Base-by-base conservation (phyloP, 176 grass and related monocot species). In the Oryza brachyantha region DNA sequence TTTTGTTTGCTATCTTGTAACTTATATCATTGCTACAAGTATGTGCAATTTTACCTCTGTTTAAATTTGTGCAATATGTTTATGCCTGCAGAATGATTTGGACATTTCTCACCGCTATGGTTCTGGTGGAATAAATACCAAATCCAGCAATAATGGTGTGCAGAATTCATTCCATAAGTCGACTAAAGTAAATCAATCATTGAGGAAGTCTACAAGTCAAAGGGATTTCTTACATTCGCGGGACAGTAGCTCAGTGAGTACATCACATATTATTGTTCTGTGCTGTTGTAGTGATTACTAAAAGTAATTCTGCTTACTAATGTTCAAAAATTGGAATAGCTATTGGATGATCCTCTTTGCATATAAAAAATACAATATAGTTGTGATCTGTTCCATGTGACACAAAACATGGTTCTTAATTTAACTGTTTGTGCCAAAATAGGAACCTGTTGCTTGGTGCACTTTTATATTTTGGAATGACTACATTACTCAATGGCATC, bases 201-300 rank as follows among this genome's bases (percentile, higher is more conserved):
- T 91, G 74, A 86, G 64, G 79, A 93, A 81, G 58, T 84, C 86
- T 74, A 87, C 72, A 83, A 99, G 92, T 58, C 87, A 95, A 80
- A 95, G 86, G 27, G 81, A 99, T 84, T 89, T 91, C 48, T 66
- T 91, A 21, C 78, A 86, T 60, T 95, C 86, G 61, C 88, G 76
- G 52, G 92, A 93, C 27, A 99, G 86, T 57, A 74, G 80, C 75
- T 95, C 96, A 5, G 96, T 99, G 84, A 89, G 81, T 80, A 85
- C 70, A 39, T 41, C 67, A 8, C 36, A 74, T 60, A 10, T 22
- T 52, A 69, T 24, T 71, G 75, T 57, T 55, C 10, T 11, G 5
- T 39, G 21, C 26, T 38, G 11, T 14, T 80, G 62, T 75, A 60
- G 29, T 46, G 2, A 19, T 35, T 41, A 64, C 64, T 84, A 38